These are phyloP conservation scores for Penicillium sp. DNA, from an alignment of 2,329 filamentous ascomycete species.

Conservation along the genomic window DNA sequence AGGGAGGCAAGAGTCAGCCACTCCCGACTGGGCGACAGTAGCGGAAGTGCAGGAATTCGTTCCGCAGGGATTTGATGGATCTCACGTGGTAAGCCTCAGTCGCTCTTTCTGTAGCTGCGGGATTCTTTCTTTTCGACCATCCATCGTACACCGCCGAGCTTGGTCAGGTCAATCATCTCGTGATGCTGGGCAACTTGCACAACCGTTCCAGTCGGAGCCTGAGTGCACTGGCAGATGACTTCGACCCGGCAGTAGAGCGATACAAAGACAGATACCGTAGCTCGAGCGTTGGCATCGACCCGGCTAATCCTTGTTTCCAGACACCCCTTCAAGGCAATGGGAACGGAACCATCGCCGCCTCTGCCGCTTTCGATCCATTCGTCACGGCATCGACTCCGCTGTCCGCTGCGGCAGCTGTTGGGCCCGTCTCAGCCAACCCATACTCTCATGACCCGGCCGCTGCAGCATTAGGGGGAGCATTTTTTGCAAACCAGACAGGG, in stretches of 20 bases:
- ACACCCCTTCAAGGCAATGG: constrained; percentile 42
- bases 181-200: constrained; percentile 6
- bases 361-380: constrained; percentile 59
- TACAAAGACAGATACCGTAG: constrained; percentile 6
- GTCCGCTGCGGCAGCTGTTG: constrained; percentile 43
- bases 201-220: constrained; percentile 14
- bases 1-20: constrained; percentile 35
- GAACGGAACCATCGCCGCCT: constrained; percentile 47
- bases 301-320: constrained; percentile 23
- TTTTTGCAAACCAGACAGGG: constrained; percentile 55
- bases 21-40: constrained; percentile 41
- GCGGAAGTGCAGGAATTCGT: constrained; percentile 47
- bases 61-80: constrained; percentile 49
- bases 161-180: not conserved
- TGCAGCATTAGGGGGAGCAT: constrained; percentile 56
- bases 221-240: constrained; percentile 24
- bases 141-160: too few relatives aligned
- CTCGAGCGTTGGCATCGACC: constrained; percentile 7
- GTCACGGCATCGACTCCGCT: constrained; percentile 52
- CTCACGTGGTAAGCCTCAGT: constrained; percentile 44
- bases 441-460: constrained; percentile 65
- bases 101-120: constrained; percentile 11
- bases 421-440: constrained; percentile 58
- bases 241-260: constrained; percentile 10
- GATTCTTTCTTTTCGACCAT: too few relatives aligned